Evolutionary conservation across 345 rosid species (phyloP).

Genomic region (Alliaria petiolata): DNA sequence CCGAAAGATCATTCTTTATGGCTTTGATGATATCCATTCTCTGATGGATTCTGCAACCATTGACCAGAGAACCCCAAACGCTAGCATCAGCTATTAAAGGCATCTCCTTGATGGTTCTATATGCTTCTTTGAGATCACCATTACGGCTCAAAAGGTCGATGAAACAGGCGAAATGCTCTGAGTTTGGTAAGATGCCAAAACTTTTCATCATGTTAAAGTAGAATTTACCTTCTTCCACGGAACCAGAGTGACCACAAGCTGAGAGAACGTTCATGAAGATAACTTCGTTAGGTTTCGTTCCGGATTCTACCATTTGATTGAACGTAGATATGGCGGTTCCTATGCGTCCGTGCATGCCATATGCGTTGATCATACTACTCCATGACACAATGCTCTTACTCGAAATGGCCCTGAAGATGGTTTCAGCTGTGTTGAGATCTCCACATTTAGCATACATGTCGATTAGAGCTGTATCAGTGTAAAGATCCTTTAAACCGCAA

Average conservation of each 20-base stretch:
- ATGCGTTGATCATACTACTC: constrained; percentile 68
- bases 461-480: constrained; percentile 53
- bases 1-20: constrained; percentile 40
- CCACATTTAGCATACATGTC: constrained; percentile 83
- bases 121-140: constrained; percentile 68
- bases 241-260: constrained; percentile 86
- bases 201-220: constrained; percentile 57
- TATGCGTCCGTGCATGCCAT: constrained; percentile 71
- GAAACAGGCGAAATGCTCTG: constrained; percentile 75
- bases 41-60: constrained; percentile 74
- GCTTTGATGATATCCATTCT: constrained; percentile 59
- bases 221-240: constrained; percentile 51
- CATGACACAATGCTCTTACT: constrained; percentile 65
- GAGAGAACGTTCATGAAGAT: constrained; percentile 81
- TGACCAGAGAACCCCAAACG: constrained; percentile 70
- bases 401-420: constrained; percentile 43
- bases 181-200: constrained; percentile 52
- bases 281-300: constrained; percentile 63
- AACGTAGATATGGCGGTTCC: constrained; percentile 53
- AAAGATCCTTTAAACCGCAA: constrained; percentile 45
- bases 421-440: constrained; percentile 55
- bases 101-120: constrained; percentile 52
- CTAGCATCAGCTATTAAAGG: constrained; percentile 58
- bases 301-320: constrained; percentile 53
- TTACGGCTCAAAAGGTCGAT: constrained; percentile 83